These are phyloP conservation scores for Calocybe gangraenosa DNA, from an alignment of 768 basidiomycete species.

Conservation along the genomic window DNA sequence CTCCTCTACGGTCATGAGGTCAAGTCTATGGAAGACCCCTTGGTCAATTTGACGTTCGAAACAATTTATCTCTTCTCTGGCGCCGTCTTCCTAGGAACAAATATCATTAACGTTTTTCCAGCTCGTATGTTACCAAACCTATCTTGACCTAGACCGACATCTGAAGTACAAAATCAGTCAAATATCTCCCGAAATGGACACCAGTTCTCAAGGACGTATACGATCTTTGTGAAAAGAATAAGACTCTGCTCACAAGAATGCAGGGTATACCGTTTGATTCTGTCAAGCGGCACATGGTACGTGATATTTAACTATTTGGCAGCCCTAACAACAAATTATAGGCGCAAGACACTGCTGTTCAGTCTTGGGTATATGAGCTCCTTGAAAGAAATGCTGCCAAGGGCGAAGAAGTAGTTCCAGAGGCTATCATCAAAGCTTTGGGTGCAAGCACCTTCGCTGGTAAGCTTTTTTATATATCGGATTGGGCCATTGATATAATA, in stretches of 20 bases:
- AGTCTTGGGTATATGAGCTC: slow-evolving; percentile 8
- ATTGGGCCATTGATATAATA: neutral
- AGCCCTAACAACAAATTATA: neutral
- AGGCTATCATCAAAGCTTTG: slow-evolving; percentile 6
- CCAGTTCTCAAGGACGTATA: too few species aligned
- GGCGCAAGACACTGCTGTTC: slow-evolving; percentile 5
- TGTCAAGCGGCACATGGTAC: slow-evolving; percentile 6
- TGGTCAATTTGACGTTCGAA: slow-evolving; percentile 8
- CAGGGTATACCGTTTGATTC: too few species aligned
- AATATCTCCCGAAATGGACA: too few species aligned
- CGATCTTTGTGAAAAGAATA: too few species aligned
- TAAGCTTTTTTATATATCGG: neutral
- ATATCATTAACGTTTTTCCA: slow-evolving; percentile 8
- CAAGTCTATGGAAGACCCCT: slow-evolving; percentile 7
- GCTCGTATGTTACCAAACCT: slow-evolving; percentile 5
- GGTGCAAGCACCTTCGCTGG: slow-evolving; percentile 9
- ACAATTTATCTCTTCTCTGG: slow-evolving; percentile 10
- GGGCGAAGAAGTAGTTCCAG: slow-evolving; percentile 4
- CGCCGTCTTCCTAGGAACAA: slow-evolving; percentile 10
- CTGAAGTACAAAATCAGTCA: too few species aligned
- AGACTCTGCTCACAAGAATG: too few species aligned
- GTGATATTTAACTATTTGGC: neutral
- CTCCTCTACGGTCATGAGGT: slow-evolving; percentile 11
- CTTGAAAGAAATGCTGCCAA: slow-evolving; percentile 7
- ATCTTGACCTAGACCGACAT: too few species aligned